Evolutionary conservation across 2,329 filamentous ascomycete species (phyloP), one percentile per base, ranked within the genome.

Genomic region (Xylariomycetidae sp.): DNA sequence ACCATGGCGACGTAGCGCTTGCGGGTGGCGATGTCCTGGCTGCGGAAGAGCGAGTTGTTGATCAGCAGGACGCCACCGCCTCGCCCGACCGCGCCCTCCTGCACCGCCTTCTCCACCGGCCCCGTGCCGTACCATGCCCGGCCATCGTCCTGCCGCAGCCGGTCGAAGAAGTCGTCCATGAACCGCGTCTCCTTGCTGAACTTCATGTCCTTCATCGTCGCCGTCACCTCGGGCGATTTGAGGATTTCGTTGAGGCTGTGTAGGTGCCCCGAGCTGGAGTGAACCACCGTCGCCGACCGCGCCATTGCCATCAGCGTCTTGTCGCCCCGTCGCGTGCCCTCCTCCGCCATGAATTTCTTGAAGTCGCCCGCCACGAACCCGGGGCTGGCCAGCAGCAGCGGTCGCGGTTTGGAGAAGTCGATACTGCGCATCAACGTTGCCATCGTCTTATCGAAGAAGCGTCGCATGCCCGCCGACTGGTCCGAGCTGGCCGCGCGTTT

Each of bases 171-270:
- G 27, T 79, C 76, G 50, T 96, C 88, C 78, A 98, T 88, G 39
- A 86, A 69, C 23, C 72, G 74, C 1, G 87, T 87, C 60, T 95
- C 89, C 39, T 79, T 77, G 3, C 85, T 81, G 55, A 92, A 95
- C 52, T 90, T 92, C 44, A 88, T 92, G 55, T 95, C 80, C 40
- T 82, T 80, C 50, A 96, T 76, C 44, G 83, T 82, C 2, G 74
- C 72, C 31, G 82, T 71, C 7, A 95, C 85, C 35, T 87, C 82
- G 2, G 82, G 78, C 31, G 81, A 89, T 51, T 85, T 81, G 29
- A 98, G 73, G 1, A 95, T 82, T 58, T 96, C 88, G 48, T 86
- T 83, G 18, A 98, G 70, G 28, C 84, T 83, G 63, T 96, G 87
- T 12, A 95, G 64, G 54, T 95, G 85, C 0, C 87, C 88, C 0